A percentile compares a stretch with the other conserved stretches of the same genome.
Conservation (phyloP, 73 alveolate species). For the Durusdinium trenchii region DNA sequence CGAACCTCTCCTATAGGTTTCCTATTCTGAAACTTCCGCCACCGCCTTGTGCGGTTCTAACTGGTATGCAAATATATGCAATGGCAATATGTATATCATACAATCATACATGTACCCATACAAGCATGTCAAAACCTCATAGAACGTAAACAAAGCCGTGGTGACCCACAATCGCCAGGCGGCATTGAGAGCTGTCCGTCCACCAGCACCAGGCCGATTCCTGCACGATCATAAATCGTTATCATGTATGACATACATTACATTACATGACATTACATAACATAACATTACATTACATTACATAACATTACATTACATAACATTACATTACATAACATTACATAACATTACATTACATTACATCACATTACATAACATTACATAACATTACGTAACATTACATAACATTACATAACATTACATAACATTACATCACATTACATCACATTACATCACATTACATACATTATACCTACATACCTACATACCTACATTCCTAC, state of each 20-base stretch:
- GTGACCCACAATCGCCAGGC: slow-evolving; percentile 17
- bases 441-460: no score
- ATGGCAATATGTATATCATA: neutral
- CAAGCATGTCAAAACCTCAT: neutral
- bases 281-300: neutral
- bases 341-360: no score
- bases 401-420: no score
- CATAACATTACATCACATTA: no score
- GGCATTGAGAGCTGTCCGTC: neutral
- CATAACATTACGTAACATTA: no score
- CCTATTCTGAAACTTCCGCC: no score
- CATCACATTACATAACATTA: no score
- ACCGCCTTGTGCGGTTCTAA: no score
- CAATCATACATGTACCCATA: neutral
- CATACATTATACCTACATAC: no score
- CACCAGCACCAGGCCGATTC: neutral
- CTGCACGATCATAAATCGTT: neutral
- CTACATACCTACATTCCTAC: no score
- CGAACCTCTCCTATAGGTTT: no score
- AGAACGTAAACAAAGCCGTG: neutral
- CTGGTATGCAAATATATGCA: neutral
- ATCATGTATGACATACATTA: neutral
- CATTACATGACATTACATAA: neutral
- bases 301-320: neutral
- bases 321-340: neutral